Evolutionary conservation across 768 basidiomycete genomes (phyloP), one percentile per base, ranked within the genome.

Genomic region (Stropharia rugosoannulata): DNA sequence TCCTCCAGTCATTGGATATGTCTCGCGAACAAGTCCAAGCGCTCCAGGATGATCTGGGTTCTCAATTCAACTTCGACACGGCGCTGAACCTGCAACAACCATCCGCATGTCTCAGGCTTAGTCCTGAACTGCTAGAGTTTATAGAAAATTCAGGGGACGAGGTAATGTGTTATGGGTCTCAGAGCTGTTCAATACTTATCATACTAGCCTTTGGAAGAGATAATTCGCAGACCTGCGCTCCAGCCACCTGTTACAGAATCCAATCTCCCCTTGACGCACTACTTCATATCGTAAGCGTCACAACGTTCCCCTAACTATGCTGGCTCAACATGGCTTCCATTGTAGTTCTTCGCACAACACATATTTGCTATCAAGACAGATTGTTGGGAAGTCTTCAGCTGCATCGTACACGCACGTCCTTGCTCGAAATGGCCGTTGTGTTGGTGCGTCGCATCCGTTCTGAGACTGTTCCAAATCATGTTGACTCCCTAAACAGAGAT

Each of bases 311-410:
- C 54, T 35, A 51, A 29, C 29, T 19, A 25, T n/a, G n/a, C n/a
- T n/a, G n/a, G 29, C n/a, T 40, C 47, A 35, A 19, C 49, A 37
- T 43, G 48, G 22, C 19, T 19, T 37, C 25, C 45, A 44, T 47
- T 15, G 12, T 64, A 83, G 84, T 4, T 82, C 84, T 1, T 85
- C 84, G 0, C 85, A 87, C 60, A 87, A 87, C 62, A 86, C 86
- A 1, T 87, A 87, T 59, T 75, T 87, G 0, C 68, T 85, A 2
- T 75, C 81, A 1, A 74, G 80, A 40, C 85, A 86, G 61, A 65
- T 87, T 22, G 66, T 83, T 13, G 85, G 85, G 5, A 73, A 72
- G 37, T 69, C 82, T 4, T 83, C 83, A 4, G 75, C 81, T 4
- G 74, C 72, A 4, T 78, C 75, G 0, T 88, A 88, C 60, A 78